Conservation (phyloP, 352 stramenopile genomes). For the Phytophthora multivora region DNA sequence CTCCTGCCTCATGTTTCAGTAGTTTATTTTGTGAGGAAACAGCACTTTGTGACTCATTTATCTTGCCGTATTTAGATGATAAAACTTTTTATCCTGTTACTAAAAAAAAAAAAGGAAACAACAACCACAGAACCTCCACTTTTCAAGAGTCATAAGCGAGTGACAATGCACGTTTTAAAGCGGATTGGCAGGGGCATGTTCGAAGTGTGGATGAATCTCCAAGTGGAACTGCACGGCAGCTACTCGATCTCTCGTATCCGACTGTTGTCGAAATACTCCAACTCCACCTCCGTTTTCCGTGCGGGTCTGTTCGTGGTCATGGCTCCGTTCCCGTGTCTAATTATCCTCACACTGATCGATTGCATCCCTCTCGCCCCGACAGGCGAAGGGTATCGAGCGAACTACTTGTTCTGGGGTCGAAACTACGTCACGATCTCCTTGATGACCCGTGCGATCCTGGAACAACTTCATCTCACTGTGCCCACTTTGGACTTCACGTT, state of each 20-base stretch:
- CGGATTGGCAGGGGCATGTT: constrained; percentile 6
- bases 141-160: neutral
- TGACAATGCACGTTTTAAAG: constrained; percentile 4
- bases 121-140: neutral
- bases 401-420: constrained; percentile 31
- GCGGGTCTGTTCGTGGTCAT: constrained; percentile 10
- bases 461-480: constrained; percentile 24
- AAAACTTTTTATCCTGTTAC: neutral
- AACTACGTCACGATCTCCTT: constrained; percentile 29
- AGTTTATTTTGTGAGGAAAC: neutral
- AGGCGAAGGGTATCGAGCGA: constrained; percentile 16
- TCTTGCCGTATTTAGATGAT: neutral
- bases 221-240: constrained; percentile 47
- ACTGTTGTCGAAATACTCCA: constrained; percentile 12
- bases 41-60: neutral
- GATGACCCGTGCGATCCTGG: constrained; percentile 26
- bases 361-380: constrained; percentile 20
- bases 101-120: neutral
- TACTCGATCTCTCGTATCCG: constrained; percentile 36
- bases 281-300: constrained; percentile 15
- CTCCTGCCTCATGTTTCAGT: neutral
- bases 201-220: constrained; percentile 33
- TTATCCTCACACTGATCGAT: constrained; percentile 30
- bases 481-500: constrained; percentile 23
- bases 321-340: constrained; percentile 24